Evolutionary conservation across 1,139 yeast genomes (phyloP).

Genomic region (Pichia terricola): DNA sequence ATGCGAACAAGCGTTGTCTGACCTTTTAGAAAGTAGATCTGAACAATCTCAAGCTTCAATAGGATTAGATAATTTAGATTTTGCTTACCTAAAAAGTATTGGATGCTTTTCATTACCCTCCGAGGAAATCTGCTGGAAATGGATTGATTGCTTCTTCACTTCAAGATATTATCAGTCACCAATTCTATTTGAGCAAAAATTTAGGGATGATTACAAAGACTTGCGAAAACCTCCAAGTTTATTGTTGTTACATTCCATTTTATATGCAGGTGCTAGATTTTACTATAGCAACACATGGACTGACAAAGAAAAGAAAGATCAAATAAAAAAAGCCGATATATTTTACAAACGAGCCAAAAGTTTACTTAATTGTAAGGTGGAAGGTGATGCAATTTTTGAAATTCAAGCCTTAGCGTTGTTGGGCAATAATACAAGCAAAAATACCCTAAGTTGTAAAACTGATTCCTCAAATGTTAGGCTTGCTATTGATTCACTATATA

Average conservation of each 20-base stretch:
- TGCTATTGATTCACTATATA: constrained; percentile 41
- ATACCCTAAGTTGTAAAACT: constrained; percentile 10
- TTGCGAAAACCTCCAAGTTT: constrained; percentile 60
- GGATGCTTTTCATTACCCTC: constrained; percentile 70
- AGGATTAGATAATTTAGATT: constrained; percentile 50
- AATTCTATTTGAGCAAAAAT: constrained; percentile 52
- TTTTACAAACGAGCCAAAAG: constrained; percentile 73
- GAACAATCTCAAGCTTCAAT: constrained; percentile 22
- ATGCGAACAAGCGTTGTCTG: constrained; percentile 12
- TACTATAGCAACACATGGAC: constrained; percentile 15
- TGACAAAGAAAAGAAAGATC: constrained; percentile 8
- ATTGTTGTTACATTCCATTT: constrained; percentile 58
- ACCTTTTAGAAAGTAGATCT: constrained; percentile 22
- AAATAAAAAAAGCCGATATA: constrained; percentile 29
- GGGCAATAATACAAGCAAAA: constrained; percentile 18
- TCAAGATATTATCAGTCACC: constrained; percentile 47
- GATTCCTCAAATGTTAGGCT: constrained; percentile 13
- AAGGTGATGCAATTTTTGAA: constrained; percentile 54
- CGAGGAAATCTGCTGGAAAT: constrained; percentile 46
- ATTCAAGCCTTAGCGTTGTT: constrained; percentile 46
- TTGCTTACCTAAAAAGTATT: constrained; percentile 54
- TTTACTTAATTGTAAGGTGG: constrained; percentile 60
- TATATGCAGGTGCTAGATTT: constrained; percentile 54
- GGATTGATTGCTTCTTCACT: constrained; percentile 54
- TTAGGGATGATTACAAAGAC: constrained; percentile 47